Evolutionary conservation across 129 eudicot genomes (phyloP).

Genomic region (Scalesia atractyloides): DNA sequence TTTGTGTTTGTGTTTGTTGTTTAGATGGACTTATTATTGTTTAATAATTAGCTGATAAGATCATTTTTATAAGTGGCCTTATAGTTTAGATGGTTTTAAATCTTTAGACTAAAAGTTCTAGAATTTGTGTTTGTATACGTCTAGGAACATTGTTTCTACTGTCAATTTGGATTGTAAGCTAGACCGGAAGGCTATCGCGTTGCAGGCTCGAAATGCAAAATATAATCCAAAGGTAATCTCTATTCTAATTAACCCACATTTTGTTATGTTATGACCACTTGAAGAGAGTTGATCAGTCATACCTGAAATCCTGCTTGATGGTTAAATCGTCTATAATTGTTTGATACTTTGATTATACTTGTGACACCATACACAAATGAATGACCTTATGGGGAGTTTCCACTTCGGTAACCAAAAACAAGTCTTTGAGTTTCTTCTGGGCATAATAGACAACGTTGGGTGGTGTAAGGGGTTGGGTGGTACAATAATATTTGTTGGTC

Average conservation of each 20-base stretch:
- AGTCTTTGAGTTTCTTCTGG: no score
- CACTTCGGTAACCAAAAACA: no score
- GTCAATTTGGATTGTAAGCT: constrained; percentile 86
- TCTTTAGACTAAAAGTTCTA: not conserved
- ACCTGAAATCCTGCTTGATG: constrained; percentile 1
- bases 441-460: no score
- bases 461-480: no score
- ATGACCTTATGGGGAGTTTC: no score
- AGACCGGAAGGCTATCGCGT: constrained; percentile 76
- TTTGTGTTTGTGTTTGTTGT: no score
- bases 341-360: not conserved
- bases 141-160: constrained; percentile 87
- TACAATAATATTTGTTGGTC: no score
- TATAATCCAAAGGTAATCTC: constrained; percentile 82
- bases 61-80: no score
- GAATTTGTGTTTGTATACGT: constrained; percentile 2
- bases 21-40: no score
- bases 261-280: constrained; percentile 4
- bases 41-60: no score
- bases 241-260: not conserved
- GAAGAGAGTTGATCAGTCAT: constrained; percentile 3
- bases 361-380: not conserved
- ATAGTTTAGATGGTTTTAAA: no score
- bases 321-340: not conserved
- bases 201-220: constrained; percentile 92